Evolutionary conservation across 768 basidiomycete genomes (phyloP).

Genomic region (Hygrocybe coccinea): DNA sequence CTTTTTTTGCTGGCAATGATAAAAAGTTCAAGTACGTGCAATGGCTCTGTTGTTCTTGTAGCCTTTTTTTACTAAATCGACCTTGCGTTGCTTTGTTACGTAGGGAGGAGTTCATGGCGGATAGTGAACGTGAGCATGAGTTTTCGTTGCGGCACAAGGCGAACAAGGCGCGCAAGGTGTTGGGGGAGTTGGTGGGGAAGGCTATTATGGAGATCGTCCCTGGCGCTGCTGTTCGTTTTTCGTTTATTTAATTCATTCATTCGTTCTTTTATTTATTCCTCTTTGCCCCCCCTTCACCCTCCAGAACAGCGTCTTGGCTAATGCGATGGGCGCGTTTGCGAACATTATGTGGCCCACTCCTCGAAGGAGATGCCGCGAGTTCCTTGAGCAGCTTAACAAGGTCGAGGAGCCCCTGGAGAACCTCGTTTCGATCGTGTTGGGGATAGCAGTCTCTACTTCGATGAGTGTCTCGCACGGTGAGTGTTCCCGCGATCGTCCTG

Average conservation of each 20-base stretch:
- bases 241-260: neutral
- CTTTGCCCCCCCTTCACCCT: neutral
- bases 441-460: conserved; percentile 44
- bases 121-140: conserved; percentile 11
- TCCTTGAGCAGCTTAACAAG: conserved; percentile 35
- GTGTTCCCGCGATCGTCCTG: too few relatives aligned
- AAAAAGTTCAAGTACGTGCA: conserved; percentile 13
- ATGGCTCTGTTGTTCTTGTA: neutral
- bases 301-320: neutral
- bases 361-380: conserved; percentile 33
- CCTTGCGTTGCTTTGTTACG: neutral
- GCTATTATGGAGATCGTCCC: conserved; percentile 1
- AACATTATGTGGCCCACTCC: neutral
- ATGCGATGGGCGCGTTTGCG: neutral
- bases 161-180: neutral
- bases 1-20: too few relatives aligned
- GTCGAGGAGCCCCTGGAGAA: conserved; percentile 38
- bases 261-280: neutral
- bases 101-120: conserved; percentile 16
- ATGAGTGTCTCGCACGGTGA: conserved; percentile 45
- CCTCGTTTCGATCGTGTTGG: conserved; percentile 41
- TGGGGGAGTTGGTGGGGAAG: conserved; percentile 3
- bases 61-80: neutral
- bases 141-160: conserved; percentile 9
- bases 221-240: neutral